phyloP scores from a whole-genome alignment of 129 eudicot species.

The Flaveria robusta region DNA sequence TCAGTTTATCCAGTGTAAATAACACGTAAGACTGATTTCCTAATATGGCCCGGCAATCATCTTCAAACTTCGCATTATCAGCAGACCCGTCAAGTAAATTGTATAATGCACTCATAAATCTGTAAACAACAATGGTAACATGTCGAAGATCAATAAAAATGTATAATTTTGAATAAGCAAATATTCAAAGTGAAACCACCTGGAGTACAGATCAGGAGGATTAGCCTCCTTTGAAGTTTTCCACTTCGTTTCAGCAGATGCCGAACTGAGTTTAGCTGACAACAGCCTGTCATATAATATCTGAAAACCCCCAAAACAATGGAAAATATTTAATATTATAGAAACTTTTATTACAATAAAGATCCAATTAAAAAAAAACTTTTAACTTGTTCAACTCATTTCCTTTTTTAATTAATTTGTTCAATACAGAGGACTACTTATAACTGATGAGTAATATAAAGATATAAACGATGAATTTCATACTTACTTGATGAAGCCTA shows the following conservation, averaged over 20 bases:
- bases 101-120: constrained; percentile 79
- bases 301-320: constrained; percentile 35
- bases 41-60: constrained; percentile 86
- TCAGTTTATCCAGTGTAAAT: constrained; percentile 93
- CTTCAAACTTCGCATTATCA: constrained; percentile 92
- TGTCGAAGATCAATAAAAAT: constrained; percentile 13
- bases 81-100: constrained; percentile 89
- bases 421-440: neutral
- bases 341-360: neutral
- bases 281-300: constrained; percentile 71
- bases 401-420: neutral
- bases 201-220: constrained; percentile 69
- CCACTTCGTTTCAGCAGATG: constrained; percentile 68
- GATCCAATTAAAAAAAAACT: neutral
- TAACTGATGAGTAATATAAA: neutral
- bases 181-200: constrained; percentile 41
- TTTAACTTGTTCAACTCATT: neutral
- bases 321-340: neutral
- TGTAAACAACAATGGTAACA: constrained; percentile 33
- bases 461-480: neutral
- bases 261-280: constrained; percentile 63
- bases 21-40: constrained; percentile 95
- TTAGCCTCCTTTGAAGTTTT: constrained; percentile 52
- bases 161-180: neutral
- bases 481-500: constrained; percentile 89